These are phyloP conservation scores for Triticum turgidum DNA, from an alignment of 176 grass and related monocot species.

Conservation along the genomic window DNA sequence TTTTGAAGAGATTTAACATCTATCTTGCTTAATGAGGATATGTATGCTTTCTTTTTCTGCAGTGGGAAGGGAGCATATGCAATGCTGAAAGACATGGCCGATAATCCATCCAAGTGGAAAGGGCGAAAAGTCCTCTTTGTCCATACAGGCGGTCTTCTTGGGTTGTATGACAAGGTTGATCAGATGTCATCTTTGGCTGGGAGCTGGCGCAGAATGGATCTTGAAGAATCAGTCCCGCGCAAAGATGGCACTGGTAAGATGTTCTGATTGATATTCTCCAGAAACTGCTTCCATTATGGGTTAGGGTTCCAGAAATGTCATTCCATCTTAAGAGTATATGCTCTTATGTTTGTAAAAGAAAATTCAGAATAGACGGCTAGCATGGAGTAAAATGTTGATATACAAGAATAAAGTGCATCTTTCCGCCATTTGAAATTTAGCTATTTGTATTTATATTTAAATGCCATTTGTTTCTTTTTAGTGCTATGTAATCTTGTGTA, in stretches of 20 bases:
- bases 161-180: conserved; percentile 84
- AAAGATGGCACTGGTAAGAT: conserved; percentile 90
- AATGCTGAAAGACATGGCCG: conserved; percentile 77
- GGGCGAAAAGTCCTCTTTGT: conserved; percentile 76
- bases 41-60: conserved; percentile 19
- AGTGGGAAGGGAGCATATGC: conserved; percentile 78
- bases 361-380: not conserved
- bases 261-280: conserved; percentile 56
- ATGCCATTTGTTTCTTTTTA: not conserved
- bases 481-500: not conserved
- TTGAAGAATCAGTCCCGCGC: conserved; percentile 65
- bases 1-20: not conserved
- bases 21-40: not conserved
- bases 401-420: conserved; percentile 30
- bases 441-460: not conserved
- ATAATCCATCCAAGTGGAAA: conserved; percentile 73
- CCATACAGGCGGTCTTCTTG: conserved; percentile 89
- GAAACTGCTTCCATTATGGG: not conserved
- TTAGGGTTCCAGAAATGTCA: conserved; percentile 5
- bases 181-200: conserved; percentile 63
- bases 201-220: conserved; percentile 78
- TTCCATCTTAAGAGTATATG: not conserved
- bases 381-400: not conserved
- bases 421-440: conserved; percentile 25
- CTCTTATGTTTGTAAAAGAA: conserved; percentile 3